These are phyloP conservation scores for Aphanomyces astaci DNA, from an alignment of 352 stramenopile genomes.

Conservation along the genomic window DNA sequence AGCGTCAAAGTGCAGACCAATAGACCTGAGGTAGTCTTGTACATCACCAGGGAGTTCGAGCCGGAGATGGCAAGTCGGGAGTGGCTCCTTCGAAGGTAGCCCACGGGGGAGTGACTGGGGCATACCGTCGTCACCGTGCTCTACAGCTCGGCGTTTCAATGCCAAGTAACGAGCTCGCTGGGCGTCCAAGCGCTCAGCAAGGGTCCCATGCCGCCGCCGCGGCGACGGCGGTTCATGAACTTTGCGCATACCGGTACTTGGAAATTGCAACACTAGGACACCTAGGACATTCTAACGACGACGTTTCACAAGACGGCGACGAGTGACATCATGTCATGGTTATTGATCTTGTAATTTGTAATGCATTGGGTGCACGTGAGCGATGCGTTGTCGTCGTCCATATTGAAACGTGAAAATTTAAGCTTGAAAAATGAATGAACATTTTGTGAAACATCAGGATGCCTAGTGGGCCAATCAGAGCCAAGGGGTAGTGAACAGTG, in stretches of 20 bases:
- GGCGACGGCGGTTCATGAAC: neutral
- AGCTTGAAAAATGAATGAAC: neutral
- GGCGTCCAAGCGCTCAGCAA: neutral
- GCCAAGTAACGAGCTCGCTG: neutral
- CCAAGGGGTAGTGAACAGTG: neutral
- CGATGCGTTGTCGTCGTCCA: neutral
- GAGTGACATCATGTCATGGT: neutral
- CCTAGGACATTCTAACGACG: too few species aligned
- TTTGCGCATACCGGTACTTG: neutral
- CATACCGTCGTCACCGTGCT: too few species aligned
- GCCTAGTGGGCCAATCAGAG: neutral
- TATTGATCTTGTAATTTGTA: neutral
- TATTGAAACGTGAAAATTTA: neutral
- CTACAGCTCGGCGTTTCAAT: neutral
- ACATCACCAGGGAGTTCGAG: conserved; percentile 2
- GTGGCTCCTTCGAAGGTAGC: neutral
- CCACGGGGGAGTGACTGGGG: too few species aligned
- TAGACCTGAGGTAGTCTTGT: neutral
- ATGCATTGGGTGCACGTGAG: neutral
- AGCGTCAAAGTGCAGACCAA: neutral
- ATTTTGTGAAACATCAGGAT: neutral
- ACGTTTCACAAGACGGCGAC: too few species aligned
- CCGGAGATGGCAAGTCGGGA: neutral
- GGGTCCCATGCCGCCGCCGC: neutral
- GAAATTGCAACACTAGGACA: neutral